phyloP scores from a whole-genome alignment of 805 yeast species.

The Barnettozyma wickerhamii region DNA sequence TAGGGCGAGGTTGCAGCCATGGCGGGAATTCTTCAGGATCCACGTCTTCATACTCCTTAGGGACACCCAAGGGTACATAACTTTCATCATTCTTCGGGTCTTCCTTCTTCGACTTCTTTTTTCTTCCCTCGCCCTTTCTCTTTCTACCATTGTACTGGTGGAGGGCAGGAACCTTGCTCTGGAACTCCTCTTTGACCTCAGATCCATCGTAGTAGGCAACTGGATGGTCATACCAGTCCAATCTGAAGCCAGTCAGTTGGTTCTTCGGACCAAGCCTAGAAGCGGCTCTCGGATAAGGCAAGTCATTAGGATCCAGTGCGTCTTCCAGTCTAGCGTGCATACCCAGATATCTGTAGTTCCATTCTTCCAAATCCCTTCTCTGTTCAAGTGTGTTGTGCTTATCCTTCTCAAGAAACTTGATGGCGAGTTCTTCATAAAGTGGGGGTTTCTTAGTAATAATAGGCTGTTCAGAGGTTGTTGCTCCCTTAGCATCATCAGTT shows the following conservation, averaged over 20 bases:
- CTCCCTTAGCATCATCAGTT: background rate
- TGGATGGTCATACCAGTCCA: slow-evolving; percentile 59
- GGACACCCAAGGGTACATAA: slow-evolving; percentile 34
- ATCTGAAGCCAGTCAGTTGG: slow-evolving; percentile 60
- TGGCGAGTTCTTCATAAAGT: slow-evolving; percentile 53
- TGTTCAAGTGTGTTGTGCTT: slow-evolving; percentile 34
- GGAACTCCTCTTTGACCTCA: slow-evolving; percentile 17
- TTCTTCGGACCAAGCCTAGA: slow-evolving; percentile 71
- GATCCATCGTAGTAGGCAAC: slow-evolving; percentile 58
- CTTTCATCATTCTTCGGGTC: slow-evolving; percentile 21
- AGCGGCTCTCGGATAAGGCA: slow-evolving; percentile 78
- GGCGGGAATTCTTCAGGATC: slow-evolving; percentile 51
- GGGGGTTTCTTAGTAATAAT: slow-evolving; percentile 38
- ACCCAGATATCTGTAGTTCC: slow-evolving; percentile 81
- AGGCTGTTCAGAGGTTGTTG: background rate
- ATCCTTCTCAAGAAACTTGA: slow-evolving; percentile 47
- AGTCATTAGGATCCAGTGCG: slow-evolving; percentile 69
- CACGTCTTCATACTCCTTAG: slow-evolving; percentile 39
- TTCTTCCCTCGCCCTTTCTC: slow-evolving; percentile 19
- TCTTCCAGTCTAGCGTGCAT: slow-evolving; percentile 71
- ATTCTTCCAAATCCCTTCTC: slow-evolving; percentile 59
- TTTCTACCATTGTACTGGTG: slow-evolving; percentile 23
- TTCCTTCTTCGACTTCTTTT: too few relatives aligned
- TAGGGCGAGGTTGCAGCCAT: slow-evolving; percentile 77
- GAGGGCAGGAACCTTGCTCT: slow-evolving; percentile 11